Conservation (phyloP, 2,329 filamentous ascomycete genomes). For the Stachybotrys chartarum region DNA sequence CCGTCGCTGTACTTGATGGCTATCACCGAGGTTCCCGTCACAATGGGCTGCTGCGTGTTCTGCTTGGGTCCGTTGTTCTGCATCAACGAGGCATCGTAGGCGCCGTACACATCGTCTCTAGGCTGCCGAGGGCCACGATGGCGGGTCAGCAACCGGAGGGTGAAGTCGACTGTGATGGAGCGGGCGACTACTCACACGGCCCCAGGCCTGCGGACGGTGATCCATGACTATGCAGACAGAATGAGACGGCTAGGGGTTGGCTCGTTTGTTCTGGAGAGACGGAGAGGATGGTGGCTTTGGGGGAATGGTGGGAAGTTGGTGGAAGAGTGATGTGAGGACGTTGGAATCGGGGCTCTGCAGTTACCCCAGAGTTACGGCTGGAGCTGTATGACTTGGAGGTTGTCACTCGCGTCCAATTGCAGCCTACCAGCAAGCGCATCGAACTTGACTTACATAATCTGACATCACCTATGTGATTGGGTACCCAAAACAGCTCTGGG, state of each 20-base stretch:
- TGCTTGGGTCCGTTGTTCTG: constrained; percentile 64
- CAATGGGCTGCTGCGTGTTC: constrained; percentile 86
- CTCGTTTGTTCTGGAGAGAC: too few relatives aligned
- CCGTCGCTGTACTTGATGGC: constrained; percentile 94
- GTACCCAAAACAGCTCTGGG: neutral
- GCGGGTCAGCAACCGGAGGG: constrained; percentile 4
- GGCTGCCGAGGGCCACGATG: constrained; percentile 50
- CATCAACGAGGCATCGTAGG: constrained; percentile 85
- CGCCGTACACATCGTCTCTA: constrained; percentile 92
- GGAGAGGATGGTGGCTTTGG: neutral
- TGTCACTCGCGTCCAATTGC: constrained; percentile 22
- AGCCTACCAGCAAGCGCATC: constrained; percentile 20
- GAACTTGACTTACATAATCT: constrained; percentile 19
- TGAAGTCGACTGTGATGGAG: neutral
- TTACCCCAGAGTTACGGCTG: neutral
- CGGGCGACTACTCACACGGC: constrained; percentile 49
- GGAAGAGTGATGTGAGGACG: neutral
- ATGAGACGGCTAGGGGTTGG: neutral
- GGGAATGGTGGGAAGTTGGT: neutral
- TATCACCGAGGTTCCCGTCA: constrained; percentile 93
- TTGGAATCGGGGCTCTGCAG: neutral
- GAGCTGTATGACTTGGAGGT: neutral
- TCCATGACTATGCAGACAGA: constrained; percentile 42
- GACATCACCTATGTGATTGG: constrained; percentile 1
- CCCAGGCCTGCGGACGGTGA: constrained; percentile 67